phyloP scores from a whole-genome alignment of 805 yeast genomes.

The Kuraishia ogatae region DNA sequence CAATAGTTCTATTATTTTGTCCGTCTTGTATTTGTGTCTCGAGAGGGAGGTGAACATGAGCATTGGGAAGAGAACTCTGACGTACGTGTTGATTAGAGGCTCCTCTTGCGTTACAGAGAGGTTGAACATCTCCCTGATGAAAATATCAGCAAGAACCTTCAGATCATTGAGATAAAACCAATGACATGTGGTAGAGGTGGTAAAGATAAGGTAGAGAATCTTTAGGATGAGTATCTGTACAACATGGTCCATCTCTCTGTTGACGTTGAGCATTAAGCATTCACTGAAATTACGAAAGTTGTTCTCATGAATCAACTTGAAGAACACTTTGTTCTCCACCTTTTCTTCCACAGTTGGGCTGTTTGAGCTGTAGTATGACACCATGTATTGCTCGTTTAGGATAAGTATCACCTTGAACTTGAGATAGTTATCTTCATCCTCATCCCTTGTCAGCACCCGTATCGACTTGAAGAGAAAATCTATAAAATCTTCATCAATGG shows the following conservation, averaged over 20 bases:
- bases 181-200: conserved; percentile 54
- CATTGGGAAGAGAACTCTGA: conserved; percentile 68
- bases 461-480: conserved; percentile 38
- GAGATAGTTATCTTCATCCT: conserved; percentile 53
- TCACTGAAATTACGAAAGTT: conserved; percentile 52
- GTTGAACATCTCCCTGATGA: conserved; percentile 71
- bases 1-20: conserved; percentile 43
- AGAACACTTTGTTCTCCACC: conserved; percentile 42
- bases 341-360: conserved; percentile 2
- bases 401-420: conserved; percentile 66
- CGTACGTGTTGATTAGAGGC: conserved; percentile 55
- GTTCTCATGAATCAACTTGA: conserved; percentile 37
- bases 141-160: conserved; percentile 74
- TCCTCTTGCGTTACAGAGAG: conserved; percentile 48
- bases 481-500: conserved; percentile 35
- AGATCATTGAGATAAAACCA: conserved; percentile 77
- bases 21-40: conserved; percentile 46
- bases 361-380: conserved; percentile 30
- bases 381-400: conserved; percentile 83
- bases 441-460: conserved; percentile 30
- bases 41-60: conserved; percentile 56
- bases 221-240: conserved; percentile 74
- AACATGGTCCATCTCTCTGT: conserved; percentile 64
- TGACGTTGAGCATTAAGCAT: conserved; percentile 64
- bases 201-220: conserved; percentile 64